Base-by-base conservation (phyloP, 2,329 filamentous ascomycete genomes). In the Massarina eburnea region DNA sequence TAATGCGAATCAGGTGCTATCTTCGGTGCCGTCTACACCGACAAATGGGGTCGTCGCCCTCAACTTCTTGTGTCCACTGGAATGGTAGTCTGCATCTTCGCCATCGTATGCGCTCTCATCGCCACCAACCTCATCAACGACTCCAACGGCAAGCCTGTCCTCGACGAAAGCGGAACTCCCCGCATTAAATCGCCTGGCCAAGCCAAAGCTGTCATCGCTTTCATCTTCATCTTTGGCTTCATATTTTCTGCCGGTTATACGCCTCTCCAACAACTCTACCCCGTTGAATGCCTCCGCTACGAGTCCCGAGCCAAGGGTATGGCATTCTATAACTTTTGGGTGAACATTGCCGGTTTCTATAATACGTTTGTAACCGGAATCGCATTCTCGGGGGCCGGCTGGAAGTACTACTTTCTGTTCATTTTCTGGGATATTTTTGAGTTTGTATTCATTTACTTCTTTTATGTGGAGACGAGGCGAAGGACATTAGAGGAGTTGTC, bases 271-370 rank as follows among this genome's bases (percentile, higher is more conserved):
- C 72, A 72, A 10, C 52, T 78, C 2, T 78, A 77, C 52, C 72
- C 73, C 0, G 74, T 77, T n/a, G 75, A 78, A 50, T 75, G 72
- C 53, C 61, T 78, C 14, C 67, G 71, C 5, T 77, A 76, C 46
- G 72, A 75, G 46, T 72, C 64, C 1, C 65, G 76, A 14, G 75
- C 75, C 2, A 78, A 78, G 52, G 75, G 76, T 2, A 76, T 76
- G 68, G 73, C 71, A 6, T 69, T 76, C 51, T 75, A 75, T 51
- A 74, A 75, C 37, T 68, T 76, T 45, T 71, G 70, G 57, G 72
- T 74, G 41, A 76, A 76, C 41, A 61, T 75, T 42, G 72, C 72
- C 4, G 62, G 64, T 17, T 73, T 76, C 45, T 73, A 74, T 51
- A 76, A 76, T 46, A 74, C 72, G 0, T 76, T 75, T 49, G 74